Conservation (phyloP, 108 stramenopile genomes). For the Cyclotella baltica region DNA sequence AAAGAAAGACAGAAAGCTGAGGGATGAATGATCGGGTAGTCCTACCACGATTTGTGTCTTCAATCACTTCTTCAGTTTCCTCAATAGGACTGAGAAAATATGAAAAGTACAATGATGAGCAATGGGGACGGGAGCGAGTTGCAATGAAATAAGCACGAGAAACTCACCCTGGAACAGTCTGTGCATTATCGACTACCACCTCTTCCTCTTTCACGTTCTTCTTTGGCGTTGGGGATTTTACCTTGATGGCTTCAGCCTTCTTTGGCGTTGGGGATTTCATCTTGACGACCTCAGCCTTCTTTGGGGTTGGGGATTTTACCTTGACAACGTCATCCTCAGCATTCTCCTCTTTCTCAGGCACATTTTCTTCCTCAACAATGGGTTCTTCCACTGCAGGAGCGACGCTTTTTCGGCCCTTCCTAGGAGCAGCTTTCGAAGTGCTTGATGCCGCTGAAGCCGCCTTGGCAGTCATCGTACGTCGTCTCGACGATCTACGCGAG, state of each 20-base stretch:
- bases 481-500: conserved; percentile 15
- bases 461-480: conserved; percentile 23
- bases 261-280: conserved; percentile 6
- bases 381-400: conserved; percentile 6
- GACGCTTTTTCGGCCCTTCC: background rate
- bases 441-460: background rate
- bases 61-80: background rate
- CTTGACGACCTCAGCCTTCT: conserved; percentile 9
- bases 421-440: background rate
- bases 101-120: background rate
- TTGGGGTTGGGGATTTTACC: too few species aligned
- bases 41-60: background rate
- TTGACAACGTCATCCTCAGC: conserved; percentile 2
- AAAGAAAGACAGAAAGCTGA: conserved; percentile 10
- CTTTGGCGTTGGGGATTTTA: too few species aligned
- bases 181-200: background rate
- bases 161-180: background rate
- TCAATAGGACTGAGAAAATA: background rate
- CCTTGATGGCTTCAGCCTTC: too few species aligned
- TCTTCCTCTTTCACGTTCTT: conserved; percentile 5
- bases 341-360: background rate
- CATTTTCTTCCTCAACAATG: conserved; percentile 12
- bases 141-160: too few species aligned
- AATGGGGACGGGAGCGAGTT: background rate
- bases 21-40: conserved; percentile 14